Percentiles rank a stretch among this genome's conserved stretches.
These are phyloP conservation scores for Calcarisporium arbuscula DNA, from an alignment of 2,329 filamentous ascomycete genomes.

Conservation along the genomic window DNA sequence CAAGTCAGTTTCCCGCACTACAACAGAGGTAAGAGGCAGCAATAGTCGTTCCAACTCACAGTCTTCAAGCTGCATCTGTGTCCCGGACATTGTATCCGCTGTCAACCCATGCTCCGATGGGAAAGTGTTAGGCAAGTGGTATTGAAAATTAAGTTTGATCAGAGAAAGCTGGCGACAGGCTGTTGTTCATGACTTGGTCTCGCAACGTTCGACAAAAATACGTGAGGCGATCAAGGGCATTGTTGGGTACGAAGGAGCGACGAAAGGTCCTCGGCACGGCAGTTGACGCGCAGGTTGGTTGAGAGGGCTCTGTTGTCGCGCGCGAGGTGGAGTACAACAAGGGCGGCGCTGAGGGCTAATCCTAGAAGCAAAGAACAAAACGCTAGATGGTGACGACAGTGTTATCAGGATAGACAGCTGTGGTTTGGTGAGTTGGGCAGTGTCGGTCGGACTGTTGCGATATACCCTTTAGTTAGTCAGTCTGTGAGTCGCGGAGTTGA, in stretches of 20 bases:
- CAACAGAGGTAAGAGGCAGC: background rate
- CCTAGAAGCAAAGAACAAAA: too few relatives aligned
- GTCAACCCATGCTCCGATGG: slow-evolving; percentile 21
- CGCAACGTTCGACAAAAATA: slow-evolving; percentile 21
- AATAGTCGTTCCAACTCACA: slow-evolving; percentile 46
- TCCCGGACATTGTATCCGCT: slow-evolving; percentile 60
- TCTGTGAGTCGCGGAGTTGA: too few relatives aligned
- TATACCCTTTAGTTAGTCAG: too few relatives aligned
- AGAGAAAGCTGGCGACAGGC: background rate
- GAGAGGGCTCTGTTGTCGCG: too few relatives aligned
- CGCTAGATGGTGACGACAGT: too few relatives aligned
- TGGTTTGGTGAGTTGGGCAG: too few relatives aligned
- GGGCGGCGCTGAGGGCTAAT: too few relatives aligned
- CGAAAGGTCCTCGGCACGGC: too few relatives aligned
- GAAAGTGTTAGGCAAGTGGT: slow-evolving; percentile 2
- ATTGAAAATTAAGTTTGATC: background rate
- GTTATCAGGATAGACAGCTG: too few relatives aligned
- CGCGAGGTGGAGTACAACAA: too few relatives aligned
- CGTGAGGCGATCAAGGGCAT: slow-evolving; percentile 27
- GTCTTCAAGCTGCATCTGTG: slow-evolving; percentile 83
- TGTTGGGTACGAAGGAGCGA: slow-evolving; percentile 12
- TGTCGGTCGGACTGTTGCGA: too few relatives aligned
- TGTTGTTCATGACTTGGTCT: slow-evolving; percentile 24
- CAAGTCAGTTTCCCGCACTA: slow-evolving; percentile 21
- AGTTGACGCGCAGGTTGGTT: too few relatives aligned